Evolutionary conservation across 805 yeast genomes (phyloP).

Genomic region (Monosporozyma solicola): DNA sequence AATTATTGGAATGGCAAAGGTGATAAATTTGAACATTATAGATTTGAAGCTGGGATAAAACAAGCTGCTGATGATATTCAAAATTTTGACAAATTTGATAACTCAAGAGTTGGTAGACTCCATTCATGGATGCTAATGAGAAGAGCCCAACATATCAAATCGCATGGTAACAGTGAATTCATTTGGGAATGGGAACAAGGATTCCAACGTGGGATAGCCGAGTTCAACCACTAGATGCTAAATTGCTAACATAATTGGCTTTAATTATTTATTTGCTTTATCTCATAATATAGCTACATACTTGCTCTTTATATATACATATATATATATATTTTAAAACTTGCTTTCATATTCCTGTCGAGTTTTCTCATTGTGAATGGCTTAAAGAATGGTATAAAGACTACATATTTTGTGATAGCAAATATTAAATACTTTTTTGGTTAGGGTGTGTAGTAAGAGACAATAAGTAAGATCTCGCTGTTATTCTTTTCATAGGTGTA

Average conservation of each 20-base stretch:
- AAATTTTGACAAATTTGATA: slow-evolving; percentile 60
- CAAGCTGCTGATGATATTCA: slow-evolving; percentile 67
- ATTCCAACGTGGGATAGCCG: slow-evolving; percentile 49
- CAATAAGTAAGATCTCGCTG: too few relatives aligned
- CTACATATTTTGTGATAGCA: too few relatives aligned
- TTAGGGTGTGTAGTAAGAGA: too few relatives aligned
- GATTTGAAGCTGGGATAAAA: slow-evolving; percentile 69
- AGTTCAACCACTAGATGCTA: slow-evolving; percentile 11
- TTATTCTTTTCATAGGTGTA: too few relatives aligned
- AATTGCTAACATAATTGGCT: too few relatives aligned
- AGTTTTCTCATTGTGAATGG: too few relatives aligned
- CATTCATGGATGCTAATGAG: slow-evolving; percentile 63
- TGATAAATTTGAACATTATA: slow-evolving; percentile 62
- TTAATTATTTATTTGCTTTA: too few relatives aligned
- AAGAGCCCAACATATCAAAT: slow-evolving; percentile 46
- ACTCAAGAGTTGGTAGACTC: slow-evolving; percentile 65
- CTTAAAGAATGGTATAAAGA: too few relatives aligned
- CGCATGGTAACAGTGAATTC: slow-evolving; percentile 47
- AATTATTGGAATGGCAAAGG: slow-evolving; percentile 63
- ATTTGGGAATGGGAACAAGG: slow-evolving; percentile 93
- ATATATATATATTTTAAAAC: too few relatives aligned
- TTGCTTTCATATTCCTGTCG: too few relatives aligned
- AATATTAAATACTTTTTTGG: too few relatives aligned
- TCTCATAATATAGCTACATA: not conserved
- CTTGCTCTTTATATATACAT: too few relatives aligned